Evolutionary conservation across 2,329 filamentous ascomycete species (phyloP).

Genomic region (Phialophora expanda): DNA sequence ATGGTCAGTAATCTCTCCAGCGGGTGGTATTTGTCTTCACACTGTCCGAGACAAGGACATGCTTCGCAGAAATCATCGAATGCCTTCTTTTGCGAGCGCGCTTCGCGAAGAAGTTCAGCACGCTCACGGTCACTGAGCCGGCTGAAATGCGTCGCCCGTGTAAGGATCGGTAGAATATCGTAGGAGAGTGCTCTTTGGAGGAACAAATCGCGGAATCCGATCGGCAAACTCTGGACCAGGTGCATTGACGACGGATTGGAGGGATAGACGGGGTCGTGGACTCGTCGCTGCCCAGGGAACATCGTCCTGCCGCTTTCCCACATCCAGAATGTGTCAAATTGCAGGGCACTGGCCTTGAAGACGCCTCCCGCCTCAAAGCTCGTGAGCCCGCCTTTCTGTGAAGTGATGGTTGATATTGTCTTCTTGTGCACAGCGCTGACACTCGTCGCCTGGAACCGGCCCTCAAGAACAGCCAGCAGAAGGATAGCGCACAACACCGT

Average conservation of each 20-base stretch:
- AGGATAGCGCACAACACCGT: slow-evolving; percentile 6
- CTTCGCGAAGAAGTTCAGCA: not conserved
- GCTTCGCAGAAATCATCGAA: slow-evolving; percentile 18
- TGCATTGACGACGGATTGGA: slow-evolving; percentile 7
- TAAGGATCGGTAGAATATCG: slow-evolving; percentile 10
- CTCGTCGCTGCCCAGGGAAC: slow-evolving; percentile 19
- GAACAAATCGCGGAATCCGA: slow-evolving; percentile 10
- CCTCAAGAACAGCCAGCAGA: slow-evolving; percentile 16
- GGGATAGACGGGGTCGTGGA: slow-evolving; percentile 1
- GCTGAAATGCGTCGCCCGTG: not conserved
- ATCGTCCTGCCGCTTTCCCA: slow-evolving; percentile 12
- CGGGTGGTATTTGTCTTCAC: not conserved
- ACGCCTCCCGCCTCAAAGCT: slow-evolving; percentile 7
- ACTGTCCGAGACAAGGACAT: slow-evolving; percentile 11
- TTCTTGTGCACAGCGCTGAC: slow-evolving; percentile 14
- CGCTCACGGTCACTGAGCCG: not conserved
- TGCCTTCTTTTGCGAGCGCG: not conserved
- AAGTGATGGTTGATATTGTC: not conserved
- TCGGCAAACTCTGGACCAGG: not conserved
- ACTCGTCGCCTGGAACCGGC: not conserved
- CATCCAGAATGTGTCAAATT: slow-evolving; percentile 19
- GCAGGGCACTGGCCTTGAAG: slow-evolving; percentile 10
- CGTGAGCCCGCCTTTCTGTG: slow-evolving; percentile 7
- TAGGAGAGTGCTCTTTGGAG: slow-evolving; percentile 4
- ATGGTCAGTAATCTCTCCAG: slow-evolving; percentile 15